Conservation (phyloP, 352 stramenopile species). For the Phytophthora tentaculata region DNA sequence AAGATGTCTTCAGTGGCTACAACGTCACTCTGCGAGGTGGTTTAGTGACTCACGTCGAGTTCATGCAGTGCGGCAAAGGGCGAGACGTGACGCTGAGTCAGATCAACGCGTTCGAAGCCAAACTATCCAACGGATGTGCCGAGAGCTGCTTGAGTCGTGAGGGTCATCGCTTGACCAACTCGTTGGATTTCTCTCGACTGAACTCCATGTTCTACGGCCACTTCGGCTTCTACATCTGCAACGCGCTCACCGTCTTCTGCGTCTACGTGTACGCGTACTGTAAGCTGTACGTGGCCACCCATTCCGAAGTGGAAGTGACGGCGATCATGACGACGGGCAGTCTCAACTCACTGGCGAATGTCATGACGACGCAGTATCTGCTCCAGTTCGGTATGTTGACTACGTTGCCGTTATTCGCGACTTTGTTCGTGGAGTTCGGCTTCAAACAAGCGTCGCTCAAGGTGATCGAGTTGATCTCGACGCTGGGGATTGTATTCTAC, state of each 20-base stretch:
- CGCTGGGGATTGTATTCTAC: slow-evolving; percentile 87
- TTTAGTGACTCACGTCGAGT: slow-evolving; percentile 85
- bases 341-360: slow-evolving; percentile 67
- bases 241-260: slow-evolving; percentile 85
- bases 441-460: slow-evolving; percentile 75
- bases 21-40: slow-evolving; percentile 84
- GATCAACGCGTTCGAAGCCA: slow-evolving; percentile 91
- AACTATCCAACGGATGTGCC: slow-evolving; percentile 85
- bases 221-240: slow-evolving; percentile 91
- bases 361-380: slow-evolving; percentile 89
- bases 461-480: slow-evolving; percentile 80
- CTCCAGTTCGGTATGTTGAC: slow-evolving; percentile 89
- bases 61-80: slow-evolving; percentile 91
- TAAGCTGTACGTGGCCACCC: slow-evolving; percentile 83
- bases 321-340: slow-evolving; percentile 69
- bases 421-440: slow-evolving; percentile 82
- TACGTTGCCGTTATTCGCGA: slow-evolving; percentile 80
- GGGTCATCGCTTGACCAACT: slow-evolving; percentile 76
- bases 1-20: slow-evolving; percentile 92
- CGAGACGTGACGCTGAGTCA: slow-evolving; percentile 88
- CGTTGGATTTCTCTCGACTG: slow-evolving; percentile 85
- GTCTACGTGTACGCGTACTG: slow-evolving; percentile 89
- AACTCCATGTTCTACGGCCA: slow-evolving; percentile 92
- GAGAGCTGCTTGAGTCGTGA: slow-evolving; percentile 86
- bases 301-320: slow-evolving; percentile 63